Evolutionary conservation across 768 basidiomycete genomes (phyloP), one percentile per base, ranked within the genome.

Genomic region (Tricholoma terreum): DNA sequence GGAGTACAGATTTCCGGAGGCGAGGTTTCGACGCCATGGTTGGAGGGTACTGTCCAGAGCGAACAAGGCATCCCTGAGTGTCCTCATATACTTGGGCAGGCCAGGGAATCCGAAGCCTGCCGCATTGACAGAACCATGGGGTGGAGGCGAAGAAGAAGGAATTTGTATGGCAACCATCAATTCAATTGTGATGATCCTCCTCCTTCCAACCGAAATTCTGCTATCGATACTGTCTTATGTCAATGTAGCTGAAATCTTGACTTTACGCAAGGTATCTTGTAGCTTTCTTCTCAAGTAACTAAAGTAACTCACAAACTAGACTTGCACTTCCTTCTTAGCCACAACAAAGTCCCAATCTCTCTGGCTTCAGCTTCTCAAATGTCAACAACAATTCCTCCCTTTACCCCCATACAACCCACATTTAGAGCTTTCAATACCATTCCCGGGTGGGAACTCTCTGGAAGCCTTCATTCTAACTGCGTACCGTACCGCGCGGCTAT

Each of bases 1-100:
- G 46, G 58, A 70, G 42, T 5, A 53, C 60, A 36, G 69, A 46
- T 27, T 66, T 65, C 58, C 65, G 59, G 49, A 69, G 51, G 54
- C 50, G 56, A 36, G 42, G 34, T 34, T 45, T 52, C 7, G 43
- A 31, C 15, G 35, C 43, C 24, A 22, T 50, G 12, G 21, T 31
- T 48, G 52, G 34, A 27, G 46, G 46, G n/a, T n/a, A n/a, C n/a
- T n/a, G n/a, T n/a, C n/a, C n/a, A n/a, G n/a, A n/a, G 24, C 24
- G 24, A 27, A 27, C 24, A 27, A 27, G 24, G 6, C 24, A n/a
- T n/a, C n/a, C n/a, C n/a, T n/a, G n/a, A n/a, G n/a, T n/a, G 24
- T 27, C 24, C 6, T 27, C 24, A 27, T 27, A 27, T 27, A 27
- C 31, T 33, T 35, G 9, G 12, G 34, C 34, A 10, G 34, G 6